Evolutionary conservation across 2,329 filamentous ascomycete genomes (phyloP).

Genomic region (Diatrype stigma): DNA sequence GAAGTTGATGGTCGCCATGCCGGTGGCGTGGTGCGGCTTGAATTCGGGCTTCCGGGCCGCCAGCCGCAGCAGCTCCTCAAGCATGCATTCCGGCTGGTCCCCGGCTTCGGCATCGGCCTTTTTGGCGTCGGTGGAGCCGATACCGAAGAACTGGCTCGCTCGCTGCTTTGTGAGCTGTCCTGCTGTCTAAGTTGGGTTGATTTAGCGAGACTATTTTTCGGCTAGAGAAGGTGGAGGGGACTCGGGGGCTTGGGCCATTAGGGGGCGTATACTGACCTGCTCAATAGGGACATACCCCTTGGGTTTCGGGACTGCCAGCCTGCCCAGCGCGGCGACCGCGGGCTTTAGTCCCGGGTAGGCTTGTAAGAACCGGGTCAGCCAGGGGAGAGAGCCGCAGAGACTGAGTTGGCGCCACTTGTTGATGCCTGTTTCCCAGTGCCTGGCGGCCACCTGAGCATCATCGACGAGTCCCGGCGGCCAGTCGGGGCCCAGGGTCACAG

Average conservation of each 20-base stretch:
- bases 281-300: conserved; percentile 7
- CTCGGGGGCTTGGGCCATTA: not conserved
- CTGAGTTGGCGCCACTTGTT: conserved; percentile 6
- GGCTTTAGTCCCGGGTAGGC: conserved; percentile 6
- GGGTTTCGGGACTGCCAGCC: conserved; percentile 4
- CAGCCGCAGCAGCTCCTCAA: conserved; percentile 6
- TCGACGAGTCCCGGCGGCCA: conserved; percentile 10
- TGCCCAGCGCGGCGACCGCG: conserved; percentile 4
- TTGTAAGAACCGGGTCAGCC: conserved; percentile 2
- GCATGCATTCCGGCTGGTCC: conserved; percentile 1
- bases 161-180: conserved; percentile 5
- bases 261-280: not conserved
- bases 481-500: conserved; percentile 2
- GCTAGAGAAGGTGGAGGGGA: not conserved
- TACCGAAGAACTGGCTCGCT: conserved; percentile 2
- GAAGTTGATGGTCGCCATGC: conserved; percentile 8
- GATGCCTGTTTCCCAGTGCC: conserved; percentile 4
- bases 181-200: not conserved
- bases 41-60: conserved; percentile 6
- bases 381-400: conserved; percentile 4
- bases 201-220: not conserved
- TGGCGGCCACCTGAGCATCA: conserved; percentile 1
- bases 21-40: conserved; percentile 6
- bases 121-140: too few species aligned
- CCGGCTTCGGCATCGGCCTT: too few species aligned